These are phyloP conservation scores for Tolypocladium guangdongense DNA, from an alignment of 2,329 filamentous ascomycete species.

Conservation along the genomic window DNA sequence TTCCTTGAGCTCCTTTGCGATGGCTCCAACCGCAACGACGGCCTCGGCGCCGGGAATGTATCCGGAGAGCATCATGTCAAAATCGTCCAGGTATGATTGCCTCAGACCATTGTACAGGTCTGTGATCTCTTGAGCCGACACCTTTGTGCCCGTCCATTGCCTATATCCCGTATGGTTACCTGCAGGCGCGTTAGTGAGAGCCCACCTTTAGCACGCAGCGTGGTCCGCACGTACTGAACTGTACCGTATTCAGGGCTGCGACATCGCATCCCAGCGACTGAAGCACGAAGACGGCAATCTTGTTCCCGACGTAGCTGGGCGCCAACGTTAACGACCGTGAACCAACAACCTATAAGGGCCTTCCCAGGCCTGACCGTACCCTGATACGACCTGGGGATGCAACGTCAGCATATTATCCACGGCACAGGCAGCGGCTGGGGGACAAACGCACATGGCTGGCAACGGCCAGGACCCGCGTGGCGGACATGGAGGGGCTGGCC, in stretches of 20 bases:
- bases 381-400: conserved; percentile 29
- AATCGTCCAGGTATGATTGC: conserved; percentile 74
- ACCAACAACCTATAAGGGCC: not conserved
- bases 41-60: conserved; percentile 84
- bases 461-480: conserved; percentile 67
- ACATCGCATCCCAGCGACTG: conserved; percentile 91
- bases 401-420: not conserved
- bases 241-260: conserved; percentile 86
- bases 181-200: conserved; percentile 25
- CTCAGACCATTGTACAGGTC: conserved; percentile 78
- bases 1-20: conserved; percentile 68
- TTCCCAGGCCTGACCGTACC: conserved; percentile 14
- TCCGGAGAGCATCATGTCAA: conserved; percentile 89
- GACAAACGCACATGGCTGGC: conserved; percentile 76
- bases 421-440: not conserved
- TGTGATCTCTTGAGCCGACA: conserved; percentile 69
- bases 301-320: conserved; percentile 88
- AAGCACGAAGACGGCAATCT: conserved; percentile 90
- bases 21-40: conserved; percentile 73
- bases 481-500: conserved; percentile 26
- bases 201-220: not conserved
- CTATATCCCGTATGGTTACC: conserved; percentile 93
- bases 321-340: not conserved
- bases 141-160: conserved; percentile 76
- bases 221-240: conserved; percentile 64